Base-by-base conservation (phyloP, 805 yeast genomes). In the Candida germanica region DNA sequence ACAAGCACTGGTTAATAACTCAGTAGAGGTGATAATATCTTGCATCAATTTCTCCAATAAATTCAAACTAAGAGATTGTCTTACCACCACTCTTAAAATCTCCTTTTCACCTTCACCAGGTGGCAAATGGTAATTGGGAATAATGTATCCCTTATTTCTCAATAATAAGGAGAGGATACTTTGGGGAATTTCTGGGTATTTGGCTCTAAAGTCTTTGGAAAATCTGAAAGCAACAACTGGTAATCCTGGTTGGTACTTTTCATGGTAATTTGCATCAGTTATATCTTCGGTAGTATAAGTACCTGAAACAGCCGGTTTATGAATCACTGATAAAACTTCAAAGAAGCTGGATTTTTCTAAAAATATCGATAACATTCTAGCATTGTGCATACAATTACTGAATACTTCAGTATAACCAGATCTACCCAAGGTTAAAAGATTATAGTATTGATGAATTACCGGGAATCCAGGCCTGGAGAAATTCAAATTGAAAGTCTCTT, bases 391-490 rank as follows among this genome's bases (percentile, higher is more conserved):
- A 28, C 89, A 77, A 42, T 69, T 69, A 40, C 70, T 70, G 55
- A 83, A 88, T 25, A 78, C 64, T 33, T 72, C 66, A 44, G 68
- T 58, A 66, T 73, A 88, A n/a, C 97, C 97, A 22, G 71, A 71
- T 41, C 57, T 61, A 6, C 96, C 97, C 23, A 79, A 66, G 26
- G 77, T 67, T 48, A 88, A 62, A 49, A 88, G 79, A 58, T 84
- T 83, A 70, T 66, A 87, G 69, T 88, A 89, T 63, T 88, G 96
- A 53, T 83, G 87, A 43, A 88, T 70, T 21, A 89, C 89, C 40
- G 89, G 95, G 75, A 78, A 85, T 1, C 96, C 96, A 6, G 97
- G 93, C 56, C 96, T 79, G 6, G 95, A 85, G 61, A 88, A 88
- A 65, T 88, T 88, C 57, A 88, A 72, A 25, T 80, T 86, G 66